A percentile compares a stretch with the other conserved stretches of the same genome.
Evolutionary conservation across 768 basidiomycete species (phyloP).

Genomic region (Leccinum subtestaceum): DNA sequence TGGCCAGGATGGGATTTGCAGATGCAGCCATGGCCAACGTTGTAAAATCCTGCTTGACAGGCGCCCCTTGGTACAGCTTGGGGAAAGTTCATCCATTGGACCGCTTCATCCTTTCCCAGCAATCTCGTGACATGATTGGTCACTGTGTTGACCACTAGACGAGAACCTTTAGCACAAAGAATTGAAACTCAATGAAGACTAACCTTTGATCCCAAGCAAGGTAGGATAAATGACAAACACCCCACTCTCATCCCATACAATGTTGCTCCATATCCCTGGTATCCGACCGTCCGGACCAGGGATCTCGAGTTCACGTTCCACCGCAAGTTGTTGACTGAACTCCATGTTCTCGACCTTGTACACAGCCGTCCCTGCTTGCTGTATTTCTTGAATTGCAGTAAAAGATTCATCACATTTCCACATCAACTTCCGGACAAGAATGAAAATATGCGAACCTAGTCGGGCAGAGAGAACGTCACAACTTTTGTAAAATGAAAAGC

Average conservation of each 20-base stretch:
- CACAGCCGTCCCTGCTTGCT: conserved; percentile 92
- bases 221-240: conserved; percentile 94
- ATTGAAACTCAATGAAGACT: conserved; percentile 12
- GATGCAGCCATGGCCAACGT: conserved; percentile 96
- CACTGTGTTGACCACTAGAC: conserved; percentile 84
- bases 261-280: conserved; percentile 81
- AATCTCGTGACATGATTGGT: conserved; percentile 89
- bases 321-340: conserved; percentile 92
- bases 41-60: conserved; percentile 79
- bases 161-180: background rate
- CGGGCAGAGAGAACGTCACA: conserved; percentile 89
- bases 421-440: conserved; percentile 82
- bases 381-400: conserved; percentile 94
- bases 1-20: conserved; percentile 89
- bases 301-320: conserved; percentile 87
- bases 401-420: conserved; percentile 96
- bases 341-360: conserved; percentile 98
- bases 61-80: conserved; percentile 95
- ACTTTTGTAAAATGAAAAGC: conserved; percentile 30
- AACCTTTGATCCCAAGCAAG: conserved; percentile 92
- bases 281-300: conserved; percentile 70
- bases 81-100: conserved; percentile 83
- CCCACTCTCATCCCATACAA: conserved; percentile 97
- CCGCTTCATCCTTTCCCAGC: conserved; percentile 90
- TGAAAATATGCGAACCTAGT: conserved; percentile 91